phyloP scores from a whole-genome alignment of 2,329 filamentous ascomycete species.

The Aspergillus niger region DNA sequence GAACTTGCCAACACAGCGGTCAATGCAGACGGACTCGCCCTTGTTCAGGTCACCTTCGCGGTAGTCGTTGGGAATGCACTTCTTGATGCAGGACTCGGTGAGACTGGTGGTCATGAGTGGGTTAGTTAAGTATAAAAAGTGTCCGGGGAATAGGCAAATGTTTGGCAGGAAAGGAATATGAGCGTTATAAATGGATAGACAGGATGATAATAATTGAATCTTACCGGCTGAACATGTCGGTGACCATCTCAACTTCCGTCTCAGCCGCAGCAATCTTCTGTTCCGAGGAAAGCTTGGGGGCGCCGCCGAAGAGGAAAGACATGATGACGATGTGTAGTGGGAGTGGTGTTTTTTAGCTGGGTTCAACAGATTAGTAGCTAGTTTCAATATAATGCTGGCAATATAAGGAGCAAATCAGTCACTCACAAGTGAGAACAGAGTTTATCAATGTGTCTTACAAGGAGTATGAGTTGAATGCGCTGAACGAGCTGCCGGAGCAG shows the following conservation, averaged over 20 bases:
- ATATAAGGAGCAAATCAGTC: not conserved
- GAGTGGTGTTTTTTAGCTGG: not conserved
- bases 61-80: constrained; percentile 91
- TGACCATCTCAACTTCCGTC: constrained; percentile 95
- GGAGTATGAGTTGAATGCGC: not conserved
- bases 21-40: constrained; percentile 96
- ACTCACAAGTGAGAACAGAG: not conserved
- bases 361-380: not conserved
- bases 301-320: constrained; percentile 72
- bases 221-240: constrained; percentile 98
- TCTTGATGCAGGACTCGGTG: constrained; percentile 84
- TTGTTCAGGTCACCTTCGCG: constrained; percentile 97
- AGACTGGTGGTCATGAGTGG: constrained; percentile 56
- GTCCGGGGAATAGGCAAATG: not conserved
- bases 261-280: constrained; percentile 97
- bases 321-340: constrained; percentile 48
- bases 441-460: not conserved
- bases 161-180: not conserved
- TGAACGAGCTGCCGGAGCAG: constrained; percentile 14
- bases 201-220: constrained; percentile 16
- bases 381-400: not conserved
- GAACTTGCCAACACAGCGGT: constrained; percentile 97
- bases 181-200: not conserved
- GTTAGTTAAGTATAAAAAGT: not conserved
- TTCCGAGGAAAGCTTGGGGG: constrained; percentile 85